Percentiles rank a stretch among this genome's conserved stretches.
Evolutionary conservation across 2,329 filamentous ascomycete species (phyloP).

Genomic region (Botrytis paeoniae): DNA sequence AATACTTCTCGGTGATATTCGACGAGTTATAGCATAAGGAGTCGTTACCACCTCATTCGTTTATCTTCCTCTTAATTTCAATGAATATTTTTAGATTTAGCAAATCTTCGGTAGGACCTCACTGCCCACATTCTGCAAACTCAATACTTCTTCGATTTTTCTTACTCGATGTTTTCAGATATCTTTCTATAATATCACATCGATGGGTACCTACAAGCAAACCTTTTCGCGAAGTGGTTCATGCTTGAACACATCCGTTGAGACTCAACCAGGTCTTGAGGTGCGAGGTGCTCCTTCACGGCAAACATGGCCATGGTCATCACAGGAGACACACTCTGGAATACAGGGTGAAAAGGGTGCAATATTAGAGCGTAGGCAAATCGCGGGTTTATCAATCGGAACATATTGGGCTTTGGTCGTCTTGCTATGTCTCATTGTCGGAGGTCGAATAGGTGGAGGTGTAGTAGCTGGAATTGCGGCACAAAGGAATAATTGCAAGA

Average conservation of each 20-base stretch:
- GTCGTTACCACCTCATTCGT: background rate
- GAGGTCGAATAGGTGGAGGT: background rate
- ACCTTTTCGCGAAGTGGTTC: background rate
- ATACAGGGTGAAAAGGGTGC: background rate
- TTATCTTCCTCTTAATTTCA: background rate
- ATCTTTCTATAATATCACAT: background rate
- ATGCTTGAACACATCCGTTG: background rate
- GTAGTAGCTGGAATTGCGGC: background rate
- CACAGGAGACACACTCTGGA: background rate
- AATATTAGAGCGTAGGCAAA: background rate
- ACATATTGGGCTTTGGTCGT: background rate
- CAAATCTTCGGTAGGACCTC: background rate
- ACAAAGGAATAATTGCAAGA: background rate
- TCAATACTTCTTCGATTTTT: background rate
- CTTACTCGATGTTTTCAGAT: background rate
- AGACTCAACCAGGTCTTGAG: background rate
- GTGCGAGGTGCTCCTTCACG: background rate
- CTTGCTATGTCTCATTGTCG: background rate
- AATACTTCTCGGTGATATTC: background rate
- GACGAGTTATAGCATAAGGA: background rate
- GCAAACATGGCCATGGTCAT: background rate
- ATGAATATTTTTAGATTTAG: background rate
- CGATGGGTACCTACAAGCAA: background rate
- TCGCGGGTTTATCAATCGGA: background rate
- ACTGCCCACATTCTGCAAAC: background rate